Conservation (phyloP, 768 basidiomycete species). For the Coprinellus micaceus region DNA sequence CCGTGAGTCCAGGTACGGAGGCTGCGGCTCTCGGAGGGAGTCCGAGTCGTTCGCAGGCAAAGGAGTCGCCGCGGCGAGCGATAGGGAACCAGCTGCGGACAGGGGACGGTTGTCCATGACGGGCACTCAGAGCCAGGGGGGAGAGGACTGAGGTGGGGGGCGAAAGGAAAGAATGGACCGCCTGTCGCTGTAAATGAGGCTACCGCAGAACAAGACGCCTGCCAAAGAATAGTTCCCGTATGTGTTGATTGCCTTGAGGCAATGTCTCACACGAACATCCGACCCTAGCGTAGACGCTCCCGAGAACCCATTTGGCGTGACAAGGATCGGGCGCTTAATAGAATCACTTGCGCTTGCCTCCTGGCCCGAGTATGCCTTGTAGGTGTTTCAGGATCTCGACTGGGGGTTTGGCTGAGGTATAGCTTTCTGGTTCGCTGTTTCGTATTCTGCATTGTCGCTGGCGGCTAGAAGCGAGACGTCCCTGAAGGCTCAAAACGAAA, state of each 20-base stretch:
- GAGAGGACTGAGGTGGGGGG: conserved; percentile 4
- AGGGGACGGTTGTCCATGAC: conserved; percentile 16
- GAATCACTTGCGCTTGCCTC: not conserved
- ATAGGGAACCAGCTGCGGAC: conserved; percentile 14
- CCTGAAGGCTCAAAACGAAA: too few relatives aligned
- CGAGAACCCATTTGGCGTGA: not conserved
- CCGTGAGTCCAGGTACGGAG: conserved; percentile 15
- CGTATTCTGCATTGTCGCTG: too few relatives aligned
- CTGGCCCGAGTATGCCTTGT: not conserved
- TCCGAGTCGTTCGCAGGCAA: conserved; percentile 16
- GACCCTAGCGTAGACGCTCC: not conserved
- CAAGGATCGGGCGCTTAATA: not conserved
- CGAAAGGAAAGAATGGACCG: not conserved
- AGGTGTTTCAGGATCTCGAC: too few relatives aligned
- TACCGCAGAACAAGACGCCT: not conserved
- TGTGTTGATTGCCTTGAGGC: not conserved
- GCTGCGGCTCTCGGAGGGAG: conserved; percentile 17
- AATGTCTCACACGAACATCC: not conserved
- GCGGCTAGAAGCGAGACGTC: too few relatives aligned
- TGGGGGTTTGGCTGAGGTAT: too few relatives aligned
- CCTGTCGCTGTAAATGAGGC: not conserved
- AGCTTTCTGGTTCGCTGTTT: too few relatives aligned
- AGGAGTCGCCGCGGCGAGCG: conserved; percentile 18
- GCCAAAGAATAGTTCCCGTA: not conserved
- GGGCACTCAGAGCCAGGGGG: not conserved